Evolutionary conservation across 345 rosid genomes (phyloP).

Genomic region (Chamaenerion angustifolium): DNA sequence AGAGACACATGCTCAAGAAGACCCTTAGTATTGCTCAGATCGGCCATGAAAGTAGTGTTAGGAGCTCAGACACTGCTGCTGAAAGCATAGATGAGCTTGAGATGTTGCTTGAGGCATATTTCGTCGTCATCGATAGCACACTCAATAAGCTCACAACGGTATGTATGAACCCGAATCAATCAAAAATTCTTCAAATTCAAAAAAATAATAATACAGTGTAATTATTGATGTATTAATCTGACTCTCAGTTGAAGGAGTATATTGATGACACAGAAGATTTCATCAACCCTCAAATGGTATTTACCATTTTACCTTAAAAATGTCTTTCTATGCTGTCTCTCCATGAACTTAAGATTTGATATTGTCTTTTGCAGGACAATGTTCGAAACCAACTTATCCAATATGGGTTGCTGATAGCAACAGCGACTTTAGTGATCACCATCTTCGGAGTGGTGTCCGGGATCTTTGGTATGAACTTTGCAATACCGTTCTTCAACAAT

Average conservation of each 20-base stretch:
- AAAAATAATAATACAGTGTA: too few relatives aligned
- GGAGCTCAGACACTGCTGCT: constrained; percentile 59
- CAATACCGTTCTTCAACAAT: constrained; percentile 49
- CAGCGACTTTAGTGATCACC: constrained; percentile 87
- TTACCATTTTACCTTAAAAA: too few relatives aligned
- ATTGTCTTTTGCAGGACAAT: constrained; percentile 46
- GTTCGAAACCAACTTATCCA: constrained; percentile 97
- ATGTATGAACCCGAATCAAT: constrained; percentile 4
- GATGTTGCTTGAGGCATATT: constrained; percentile 98
- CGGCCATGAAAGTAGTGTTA: constrained; percentile 65
- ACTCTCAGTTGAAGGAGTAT: constrained; percentile 84
- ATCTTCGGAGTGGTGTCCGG: constrained; percentile 97
- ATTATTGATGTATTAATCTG: too few relatives aligned
- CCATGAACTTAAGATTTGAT: too few relatives aligned
- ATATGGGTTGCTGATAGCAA: constrained; percentile 78
- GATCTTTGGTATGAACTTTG: constrained; percentile 87
- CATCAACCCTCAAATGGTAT: constrained; percentile 93
- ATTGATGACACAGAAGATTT: constrained; percentile 96
- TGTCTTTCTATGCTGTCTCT: too few relatives aligned
- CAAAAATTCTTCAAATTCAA: not conserved
- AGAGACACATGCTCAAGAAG: constrained; percentile 63
- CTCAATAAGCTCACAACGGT: constrained; percentile 94
- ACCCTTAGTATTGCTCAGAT: constrained; percentile 85
- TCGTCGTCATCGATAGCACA: constrained; percentile 93
- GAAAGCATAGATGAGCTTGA: constrained; percentile 84